Evolutionary conservation across 2,329 filamentous ascomycete genomes (phyloP).

Genomic region (Blastomyces parvus): DNA sequence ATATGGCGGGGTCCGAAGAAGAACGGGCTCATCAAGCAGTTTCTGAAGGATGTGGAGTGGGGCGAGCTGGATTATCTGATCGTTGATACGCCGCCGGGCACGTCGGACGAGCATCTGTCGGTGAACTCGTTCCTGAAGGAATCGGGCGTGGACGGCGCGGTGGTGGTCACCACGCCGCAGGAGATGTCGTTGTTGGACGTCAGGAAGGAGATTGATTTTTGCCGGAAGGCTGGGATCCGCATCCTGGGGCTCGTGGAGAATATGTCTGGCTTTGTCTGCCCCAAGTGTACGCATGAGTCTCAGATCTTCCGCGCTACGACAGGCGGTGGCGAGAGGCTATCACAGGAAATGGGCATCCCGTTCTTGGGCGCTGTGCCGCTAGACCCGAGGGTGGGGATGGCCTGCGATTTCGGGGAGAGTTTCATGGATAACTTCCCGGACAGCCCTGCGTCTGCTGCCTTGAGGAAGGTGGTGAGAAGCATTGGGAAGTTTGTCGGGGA

Average conservation of each 20-base stretch:
- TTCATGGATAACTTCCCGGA: slow-evolving; percentile 92
- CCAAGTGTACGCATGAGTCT: slow-evolving; percentile 68
- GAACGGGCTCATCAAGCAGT: slow-evolving; percentile 96
- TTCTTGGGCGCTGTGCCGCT: slow-evolving; percentile 85
- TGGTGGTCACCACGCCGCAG: slow-evolving; percentile 89
- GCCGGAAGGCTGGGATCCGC: slow-evolving; percentile 80
- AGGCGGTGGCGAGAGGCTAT: slow-evolving; percentile 70
- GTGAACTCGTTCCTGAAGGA: slow-evolving; percentile 89
- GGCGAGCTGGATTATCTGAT: slow-evolving; percentile 87
- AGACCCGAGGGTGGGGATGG: slow-evolving; percentile 89
- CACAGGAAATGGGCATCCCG: slow-evolving; percentile 75
- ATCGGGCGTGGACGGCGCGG: slow-evolving; percentile 83
- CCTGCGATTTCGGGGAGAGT: slow-evolving; percentile 94
- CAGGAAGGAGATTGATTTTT: slow-evolving; percentile 96
- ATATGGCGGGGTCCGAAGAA: slow-evolving; percentile 99
- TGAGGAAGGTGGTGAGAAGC: slow-evolving; percentile 68
- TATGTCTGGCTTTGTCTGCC: slow-evolving; percentile 95
- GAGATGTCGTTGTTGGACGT: slow-evolving; percentile 90
- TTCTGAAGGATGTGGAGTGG: slow-evolving; percentile 97
- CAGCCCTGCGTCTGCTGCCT: slow-evolving; percentile 75
- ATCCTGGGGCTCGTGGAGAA: slow-evolving; percentile 92
- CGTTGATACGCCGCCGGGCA: slow-evolving; percentile 92
- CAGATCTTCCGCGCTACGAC: slow-evolving; percentile 90
- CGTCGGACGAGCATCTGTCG: slow-evolving; percentile 87
- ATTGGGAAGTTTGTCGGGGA: slow-evolving; percentile 59